These are phyloP conservation scores for Taphrina deformans DNA, from an alignment of 1,139 yeast genomes.

Conservation along the genomic window DNA sequence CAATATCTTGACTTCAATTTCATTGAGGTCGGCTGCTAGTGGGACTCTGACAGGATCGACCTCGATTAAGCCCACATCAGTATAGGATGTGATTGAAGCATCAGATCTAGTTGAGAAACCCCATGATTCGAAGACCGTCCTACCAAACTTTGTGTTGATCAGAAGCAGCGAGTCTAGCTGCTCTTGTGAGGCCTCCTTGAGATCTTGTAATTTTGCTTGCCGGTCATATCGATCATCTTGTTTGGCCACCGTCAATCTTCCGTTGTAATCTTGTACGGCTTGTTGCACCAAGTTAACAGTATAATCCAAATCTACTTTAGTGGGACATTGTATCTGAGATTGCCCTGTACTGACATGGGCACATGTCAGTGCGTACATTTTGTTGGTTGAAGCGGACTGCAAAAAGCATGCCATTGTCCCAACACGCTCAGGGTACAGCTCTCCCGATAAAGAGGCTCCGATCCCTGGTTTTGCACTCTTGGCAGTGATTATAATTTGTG, in stretches of 20 bases:
- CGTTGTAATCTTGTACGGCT: not conserved
- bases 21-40: not conserved
- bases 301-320: not conserved
- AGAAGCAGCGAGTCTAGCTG: not conserved
- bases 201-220: not conserved
- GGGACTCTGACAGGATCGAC: not conserved
- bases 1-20: not conserved
- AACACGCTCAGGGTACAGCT: not conserved
- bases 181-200: not conserved
- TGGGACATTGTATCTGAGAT: not conserved
- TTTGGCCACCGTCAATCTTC: not conserved
- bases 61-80: not conserved
- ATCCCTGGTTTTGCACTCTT: not conserved
- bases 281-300: not conserved
- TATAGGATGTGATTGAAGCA: not conserved
- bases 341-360: not conserved
- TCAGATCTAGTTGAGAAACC: not conserved
- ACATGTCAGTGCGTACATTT: not conserved
- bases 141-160: not conserved
- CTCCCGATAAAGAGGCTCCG: not conserved
- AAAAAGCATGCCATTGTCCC: not conserved
- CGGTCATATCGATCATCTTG: not conserved
- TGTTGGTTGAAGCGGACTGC: not conserved
- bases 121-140: not conserved
- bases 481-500: no score